Percentiles rank a stretch among this genome's conserved stretches.
These are phyloP conservation scores for Telopea speciosissima DNA, from an alignment of 177 flowering plant species.

Conservation along the genomic window DNA sequence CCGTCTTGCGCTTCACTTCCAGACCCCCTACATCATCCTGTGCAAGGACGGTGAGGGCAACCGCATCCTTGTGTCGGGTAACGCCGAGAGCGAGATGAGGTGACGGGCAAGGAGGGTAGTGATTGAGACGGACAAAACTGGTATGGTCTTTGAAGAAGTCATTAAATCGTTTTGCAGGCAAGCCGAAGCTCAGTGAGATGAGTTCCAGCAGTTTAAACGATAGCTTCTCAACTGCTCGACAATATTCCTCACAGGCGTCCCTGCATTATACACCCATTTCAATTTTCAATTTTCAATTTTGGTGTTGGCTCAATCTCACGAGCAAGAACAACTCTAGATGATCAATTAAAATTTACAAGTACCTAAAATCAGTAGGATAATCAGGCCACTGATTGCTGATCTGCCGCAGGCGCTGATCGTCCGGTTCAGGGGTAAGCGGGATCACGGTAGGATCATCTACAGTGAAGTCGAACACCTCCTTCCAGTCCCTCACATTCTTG, in stretches of 20 bases:
- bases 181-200: constrained; percentile 19
- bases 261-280: neutral
- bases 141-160: constrained; percentile 13
- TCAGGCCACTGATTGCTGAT: constrained; percentile 58
- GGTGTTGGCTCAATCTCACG: too few species aligned
- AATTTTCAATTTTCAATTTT: too few species aligned
- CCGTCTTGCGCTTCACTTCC: constrained; percentile 13
- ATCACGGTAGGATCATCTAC: constrained; percentile 27
- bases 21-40: constrained; percentile 21
- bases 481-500: constrained; percentile 81
- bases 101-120: constrained; percentile 22
- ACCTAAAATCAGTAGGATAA: constrained; percentile 51
- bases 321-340: too few species aligned
- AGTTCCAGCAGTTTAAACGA: constrained; percentile 10
- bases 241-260: constrained; percentile 13
- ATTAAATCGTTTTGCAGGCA: constrained; percentile 9
- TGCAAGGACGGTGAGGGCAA: constrained; percentile 16
- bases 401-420: constrained; percentile 21
- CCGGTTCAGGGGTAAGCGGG: constrained; percentile 40
- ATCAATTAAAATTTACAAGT: neutral
- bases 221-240: constrained; percentile 8
- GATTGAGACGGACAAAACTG: constrained; percentile 17
- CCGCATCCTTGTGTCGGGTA: constrained; percentile 16
- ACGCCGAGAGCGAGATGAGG: constrained; percentile 18
- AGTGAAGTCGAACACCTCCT: constrained; percentile 54